Percentiles rank a stretch among this genome's conserved stretches.
These are phyloP conservation scores for Parmelia sp. DNA, from an alignment of 495 filamentous ascomycete genomes.

Conservation along the genomic window DNA sequence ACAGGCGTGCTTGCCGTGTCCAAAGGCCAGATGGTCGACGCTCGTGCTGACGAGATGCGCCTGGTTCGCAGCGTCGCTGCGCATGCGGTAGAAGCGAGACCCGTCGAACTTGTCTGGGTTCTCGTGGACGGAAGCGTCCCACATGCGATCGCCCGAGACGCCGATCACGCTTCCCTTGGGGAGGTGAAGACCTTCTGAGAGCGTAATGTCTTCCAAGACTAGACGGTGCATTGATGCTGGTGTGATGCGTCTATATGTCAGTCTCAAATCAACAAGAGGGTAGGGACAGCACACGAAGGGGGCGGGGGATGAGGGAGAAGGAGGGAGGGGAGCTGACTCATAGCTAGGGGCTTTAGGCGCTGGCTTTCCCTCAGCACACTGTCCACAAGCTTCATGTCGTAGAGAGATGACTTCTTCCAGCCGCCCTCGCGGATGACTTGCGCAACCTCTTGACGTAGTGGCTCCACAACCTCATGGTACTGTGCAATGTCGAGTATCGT, in stretches of 20 bases:
- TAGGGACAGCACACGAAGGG: not conserved
- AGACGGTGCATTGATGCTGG: not conserved
- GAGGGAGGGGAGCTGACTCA: not conserved
- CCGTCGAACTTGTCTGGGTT: not conserved
- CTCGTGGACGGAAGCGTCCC: not conserved
- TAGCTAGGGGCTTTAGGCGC: not conserved
- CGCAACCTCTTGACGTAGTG: not conserved
- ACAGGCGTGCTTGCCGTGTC: not conserved
- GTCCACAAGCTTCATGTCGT: not conserved
- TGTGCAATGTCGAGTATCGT: not conserved
- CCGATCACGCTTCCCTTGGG: not conserved
- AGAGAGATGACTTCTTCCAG: not conserved
- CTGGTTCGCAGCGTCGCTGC: not conserved
- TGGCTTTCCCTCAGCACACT: constrained; percentile 1
- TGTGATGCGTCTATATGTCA: not conserved
- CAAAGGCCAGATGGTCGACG: not conserved
- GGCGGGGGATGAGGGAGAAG: too few species aligned
- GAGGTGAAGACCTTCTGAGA: not conserved
- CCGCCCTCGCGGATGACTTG: not conserved
- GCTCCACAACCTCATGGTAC: not conserved
- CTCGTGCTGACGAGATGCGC: not conserved
- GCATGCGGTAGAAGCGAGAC: not conserved
- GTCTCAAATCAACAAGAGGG: not conserved
- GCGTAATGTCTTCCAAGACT: not conserved
- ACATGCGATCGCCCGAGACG: not conserved